Evolutionary conservation across 2,329 filamentous ascomycete species (phyloP), one percentile per base, ranked within the genome.

Genomic region (Colletotrichum spaethianum): DNA sequence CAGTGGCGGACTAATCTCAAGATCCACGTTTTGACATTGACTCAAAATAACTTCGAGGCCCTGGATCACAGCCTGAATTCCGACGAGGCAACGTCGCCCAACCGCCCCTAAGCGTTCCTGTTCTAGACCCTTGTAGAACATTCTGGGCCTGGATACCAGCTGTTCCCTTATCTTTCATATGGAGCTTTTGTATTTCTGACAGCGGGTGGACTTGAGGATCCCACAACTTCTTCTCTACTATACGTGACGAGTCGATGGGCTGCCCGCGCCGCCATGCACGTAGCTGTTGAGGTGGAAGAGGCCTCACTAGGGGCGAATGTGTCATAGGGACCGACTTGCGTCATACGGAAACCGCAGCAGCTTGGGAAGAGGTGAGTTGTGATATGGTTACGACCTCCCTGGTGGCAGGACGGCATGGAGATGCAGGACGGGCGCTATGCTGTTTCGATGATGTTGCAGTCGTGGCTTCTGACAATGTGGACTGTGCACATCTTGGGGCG

Each of bases 401-500:
- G 31, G 60, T 42, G 28, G 16, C 55, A 0, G 14, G 23, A 0
- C 26, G 66, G 33, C 4, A 31, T 56, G 14, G 16, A 26, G 0
- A 40, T 20, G 28, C 61, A 62, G 23, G 31, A 26, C 11, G 38
- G 60, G 28, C 48, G 46, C 36, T 31, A 40, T 26, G 28, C 20
- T 4, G 56, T 55, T 38, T n/a, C 6, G 1, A 66, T 44, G 7
- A 26, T 8, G 9, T 26, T 16, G 50, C 67, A 44, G 40, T 48
- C n/a, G 31, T n/a, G 53, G 61, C 46, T 66, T 33, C 46, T 36
- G 46, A 36, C 16, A 26, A 66, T 38, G 60, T 56, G 67, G 53
- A 64, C 46, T 59, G 70, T 70, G 33, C 66, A 61, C 60, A 70
- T 56, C 23, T 46, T 59, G n/a, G 9, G 23, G 1, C 31, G 23